Evolutionary conservation across 169 alveolate species (phyloP).

Genomic region (Eimeria zaria): DNA sequence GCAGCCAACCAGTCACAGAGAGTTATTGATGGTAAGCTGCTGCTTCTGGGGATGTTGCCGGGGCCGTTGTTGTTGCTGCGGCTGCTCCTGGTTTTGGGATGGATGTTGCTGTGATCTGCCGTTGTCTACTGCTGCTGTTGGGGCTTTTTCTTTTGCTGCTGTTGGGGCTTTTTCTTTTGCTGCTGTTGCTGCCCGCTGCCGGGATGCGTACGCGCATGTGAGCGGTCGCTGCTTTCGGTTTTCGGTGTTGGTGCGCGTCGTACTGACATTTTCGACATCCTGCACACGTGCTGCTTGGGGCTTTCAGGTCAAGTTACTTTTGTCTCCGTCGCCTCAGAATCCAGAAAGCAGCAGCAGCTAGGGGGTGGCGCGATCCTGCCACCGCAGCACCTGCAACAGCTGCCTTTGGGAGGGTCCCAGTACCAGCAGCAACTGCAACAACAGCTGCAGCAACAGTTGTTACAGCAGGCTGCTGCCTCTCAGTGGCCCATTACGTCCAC

Average conservation of each 20-base stretch:
- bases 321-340: slow-evolving; percentile 77
- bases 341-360: slow-evolving; percentile 45
- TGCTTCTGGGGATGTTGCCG: neutral
- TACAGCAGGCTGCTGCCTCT: slow-evolving; percentile 58
- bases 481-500: slow-evolving; percentile 31
- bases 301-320: slow-evolving; percentile 75
- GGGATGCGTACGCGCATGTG: no score
- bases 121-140: no score
- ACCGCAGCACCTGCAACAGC: slow-evolving; percentile 68
- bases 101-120: no score
- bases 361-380: slow-evolving; percentile 39
- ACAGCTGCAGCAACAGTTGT: slow-evolving; percentile 73
- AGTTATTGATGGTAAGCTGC: slow-evolving; percentile 54
- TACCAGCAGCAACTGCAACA: slow-evolving; percentile 45
- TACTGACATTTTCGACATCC: neutral
- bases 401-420: slow-evolving; percentile 50
- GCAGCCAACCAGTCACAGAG: slow-evolving; percentile 76
- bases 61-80: neutral
- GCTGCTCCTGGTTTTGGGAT: neutral
- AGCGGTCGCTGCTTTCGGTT: neutral
- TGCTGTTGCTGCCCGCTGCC: neutral
- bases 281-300: neutral
- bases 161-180: no score
- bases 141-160: no score
- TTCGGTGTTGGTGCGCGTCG: no score